phyloP scores from a whole-genome alignment of 108 stramenopile species.

The Aureococcus anophagefferens region DNA sequence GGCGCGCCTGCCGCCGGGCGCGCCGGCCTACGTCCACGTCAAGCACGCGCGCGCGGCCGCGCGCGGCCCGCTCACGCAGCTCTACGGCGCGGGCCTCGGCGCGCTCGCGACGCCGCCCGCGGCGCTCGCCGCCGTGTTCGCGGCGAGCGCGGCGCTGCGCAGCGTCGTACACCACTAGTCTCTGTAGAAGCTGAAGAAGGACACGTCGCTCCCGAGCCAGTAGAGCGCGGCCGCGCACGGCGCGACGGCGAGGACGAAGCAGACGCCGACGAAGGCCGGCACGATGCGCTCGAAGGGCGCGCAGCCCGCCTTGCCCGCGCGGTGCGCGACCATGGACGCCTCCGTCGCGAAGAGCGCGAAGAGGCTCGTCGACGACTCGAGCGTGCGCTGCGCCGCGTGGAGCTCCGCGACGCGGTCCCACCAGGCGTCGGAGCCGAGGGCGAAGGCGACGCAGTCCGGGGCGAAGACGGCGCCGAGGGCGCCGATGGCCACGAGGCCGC shows the following conservation, averaged over 20 bases:
- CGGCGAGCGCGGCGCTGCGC: no score
- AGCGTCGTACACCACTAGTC: no score
- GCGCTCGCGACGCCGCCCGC: background rate
- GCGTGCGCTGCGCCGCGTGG: slow-evolving; percentile 23
- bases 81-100: background rate
- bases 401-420: slow-evolving; percentile 22
- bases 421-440: slow-evolving; percentile 19
- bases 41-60: background rate
- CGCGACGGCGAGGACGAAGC: slow-evolving; percentile 27
- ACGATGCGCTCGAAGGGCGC: slow-evolving; percentile 22
- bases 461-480: slow-evolving; percentile 29
- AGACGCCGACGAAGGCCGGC: slow-evolving; percentile 25
- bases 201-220: slow-evolving; percentile 28
- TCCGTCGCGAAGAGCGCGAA: slow-evolving; percentile 33
- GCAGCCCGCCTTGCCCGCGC: slow-evolving; percentile 24
- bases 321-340: slow-evolving; percentile 29
- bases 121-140: background rate
- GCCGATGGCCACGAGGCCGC: slow-evolving; percentile 28
- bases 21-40: background rate
- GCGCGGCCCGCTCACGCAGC: background rate
- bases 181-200: slow-evolving; percentile 22
- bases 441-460: slow-evolving; percentile 27
- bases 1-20: background rate
- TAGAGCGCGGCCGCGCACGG: slow-evolving; percentile 24
- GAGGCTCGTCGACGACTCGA: slow-evolving; percentile 28